Conservation (phyloP, 345 rosid genomes). For the Eutrema heterophyllum region DNA sequence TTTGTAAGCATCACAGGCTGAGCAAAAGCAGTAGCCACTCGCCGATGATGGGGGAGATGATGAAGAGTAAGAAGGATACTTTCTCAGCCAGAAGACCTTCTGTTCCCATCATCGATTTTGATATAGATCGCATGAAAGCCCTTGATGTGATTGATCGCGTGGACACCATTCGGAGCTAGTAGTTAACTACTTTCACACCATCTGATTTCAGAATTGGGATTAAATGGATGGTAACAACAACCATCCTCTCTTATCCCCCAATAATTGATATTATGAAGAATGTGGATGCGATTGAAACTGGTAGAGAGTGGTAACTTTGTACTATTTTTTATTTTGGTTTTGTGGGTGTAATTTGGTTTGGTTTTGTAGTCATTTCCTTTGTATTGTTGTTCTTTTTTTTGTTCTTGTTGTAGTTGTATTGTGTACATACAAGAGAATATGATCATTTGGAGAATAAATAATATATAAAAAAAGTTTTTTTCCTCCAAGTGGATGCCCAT, state of each 20-base stretch:
- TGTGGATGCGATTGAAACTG: not conserved
- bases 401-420: not conserved
- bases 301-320: conserved; percentile 9
- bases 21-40: conserved; percentile 95
- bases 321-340: not conserved
- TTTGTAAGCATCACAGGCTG: conserved; percentile 72
- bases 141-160: conserved; percentile 90
- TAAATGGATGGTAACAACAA: not conserved
- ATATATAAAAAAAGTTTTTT: not conserved
- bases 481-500: not conserved
- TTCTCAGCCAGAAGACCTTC: conserved; percentile 65
- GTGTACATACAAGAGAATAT: conserved; percentile 27
- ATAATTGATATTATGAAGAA: not conserved
- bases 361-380: conserved; percentile 8
- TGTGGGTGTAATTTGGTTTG: conserved; percentile 24
- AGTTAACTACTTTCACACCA: not conserved
- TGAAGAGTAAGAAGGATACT: conserved; percentile 49
- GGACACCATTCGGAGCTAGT: conserved; percentile 63
- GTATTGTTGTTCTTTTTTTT: not conserved
- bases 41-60: conserved; percentile 41
- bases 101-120: conserved; percentile 68
- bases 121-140: conserved; percentile 74
- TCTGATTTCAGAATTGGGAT: not conserved
- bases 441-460: conserved; percentile 17
- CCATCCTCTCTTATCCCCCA: not conserved